Percentiles rank a stretch among this genome's conserved stretches.
Evolutionary conservation across 73 alveolate species (phyloP).

Genomic region (Durusdinium trenchii): DNA sequence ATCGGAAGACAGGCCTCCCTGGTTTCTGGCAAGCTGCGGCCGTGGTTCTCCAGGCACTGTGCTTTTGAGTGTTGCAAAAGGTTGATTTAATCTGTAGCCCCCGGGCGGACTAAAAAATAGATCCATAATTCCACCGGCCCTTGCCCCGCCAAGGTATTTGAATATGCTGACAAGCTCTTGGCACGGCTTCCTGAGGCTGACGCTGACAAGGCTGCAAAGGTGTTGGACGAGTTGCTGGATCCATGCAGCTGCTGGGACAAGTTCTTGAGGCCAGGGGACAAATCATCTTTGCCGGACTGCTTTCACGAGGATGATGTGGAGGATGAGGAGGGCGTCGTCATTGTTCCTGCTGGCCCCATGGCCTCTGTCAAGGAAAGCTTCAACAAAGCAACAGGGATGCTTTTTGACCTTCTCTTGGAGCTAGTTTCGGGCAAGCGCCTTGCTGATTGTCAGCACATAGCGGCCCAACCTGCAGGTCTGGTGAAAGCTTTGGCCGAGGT

Average conservation of each 20-base stretch:
- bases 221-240: not conserved
- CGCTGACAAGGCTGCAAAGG: not conserved
- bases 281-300: not conserved
- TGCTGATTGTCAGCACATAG: not conserved
- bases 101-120: no score
- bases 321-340: not conserved
- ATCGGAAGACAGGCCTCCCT: not conserved
- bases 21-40: conserved; percentile 6
- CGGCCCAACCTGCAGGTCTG: not conserved
- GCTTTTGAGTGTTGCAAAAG: no score
- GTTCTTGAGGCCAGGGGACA: not conserved
- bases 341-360: not conserved
- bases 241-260: conserved; percentile 8
- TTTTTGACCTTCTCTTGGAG: conserved; percentile 11
- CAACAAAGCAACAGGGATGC: conserved; percentile 30
- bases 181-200: not conserved
- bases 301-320: not conserved
- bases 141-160: not conserved
- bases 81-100: no score
- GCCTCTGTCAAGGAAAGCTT: conserved; percentile 28
- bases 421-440: not conserved
- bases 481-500: not conserved
- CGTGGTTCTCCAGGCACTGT: not conserved
- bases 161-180: not conserved
- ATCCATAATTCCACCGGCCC: not conserved